Percentiles rank a stretch among this genome's conserved stretches.
These are phyloP conservation scores for Thuidium tamariscinum DNA, from an alignment of 225 moss, liverwort and hornwort species.

Conservation along the genomic window DNA sequence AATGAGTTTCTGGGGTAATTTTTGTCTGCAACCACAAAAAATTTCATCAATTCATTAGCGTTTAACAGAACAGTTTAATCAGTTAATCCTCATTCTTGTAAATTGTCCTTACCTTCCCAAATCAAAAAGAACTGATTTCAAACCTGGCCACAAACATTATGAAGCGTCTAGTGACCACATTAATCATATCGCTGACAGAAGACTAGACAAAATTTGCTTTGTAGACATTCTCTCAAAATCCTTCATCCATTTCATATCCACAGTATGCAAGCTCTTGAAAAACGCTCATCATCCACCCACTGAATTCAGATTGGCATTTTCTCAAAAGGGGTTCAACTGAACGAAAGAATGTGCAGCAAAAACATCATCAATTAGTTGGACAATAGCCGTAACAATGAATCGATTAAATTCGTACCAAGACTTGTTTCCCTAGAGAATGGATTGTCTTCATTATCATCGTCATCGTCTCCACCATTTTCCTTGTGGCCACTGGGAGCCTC, in stretches of 20 bases:
- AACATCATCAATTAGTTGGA: neutral
- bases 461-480: neutral
- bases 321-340: neutral
- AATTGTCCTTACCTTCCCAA: neutral
- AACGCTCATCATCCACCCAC: neutral
- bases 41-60: neutral
- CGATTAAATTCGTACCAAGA: conserved; percentile 23
- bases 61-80: neutral
- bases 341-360: neutral
- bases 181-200: neutral
- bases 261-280: no score
- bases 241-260: neutral
- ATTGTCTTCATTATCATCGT: conserved; percentile 28
- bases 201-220: neutral
- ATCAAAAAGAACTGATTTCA: neutral
- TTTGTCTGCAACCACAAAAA: conserved; percentile 10
- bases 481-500: conserved; percentile 30
- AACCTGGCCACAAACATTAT: neutral
- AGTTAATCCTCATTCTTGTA: neutral
- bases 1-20: conserved; percentile 31
- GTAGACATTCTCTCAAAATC: neutral
- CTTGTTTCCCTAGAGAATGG: conserved; percentile 34
- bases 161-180: neutral
- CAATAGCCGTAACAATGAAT: neutral
- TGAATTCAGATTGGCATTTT: neutral